Evolutionary conservation across 176 grass and related monocot species (phyloP).

Genomic region (Zoysia japonica): DNA sequence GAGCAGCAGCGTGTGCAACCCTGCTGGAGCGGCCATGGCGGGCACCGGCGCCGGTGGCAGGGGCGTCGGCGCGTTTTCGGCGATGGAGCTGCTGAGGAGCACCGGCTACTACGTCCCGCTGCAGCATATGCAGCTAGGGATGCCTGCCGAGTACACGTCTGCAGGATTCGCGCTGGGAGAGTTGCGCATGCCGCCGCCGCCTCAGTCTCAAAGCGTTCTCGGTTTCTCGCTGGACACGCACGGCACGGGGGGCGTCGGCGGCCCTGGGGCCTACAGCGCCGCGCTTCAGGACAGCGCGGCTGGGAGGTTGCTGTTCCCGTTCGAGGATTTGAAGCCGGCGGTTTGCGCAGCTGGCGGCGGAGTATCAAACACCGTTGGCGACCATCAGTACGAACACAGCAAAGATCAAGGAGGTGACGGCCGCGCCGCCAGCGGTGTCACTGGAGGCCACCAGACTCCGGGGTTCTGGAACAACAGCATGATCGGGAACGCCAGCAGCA

Average conservation of each 20-base stretch:
- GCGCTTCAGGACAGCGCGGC: conserved; percentile 55
- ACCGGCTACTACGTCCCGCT: conserved; percentile 60
- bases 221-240: conserved; percentile 70
- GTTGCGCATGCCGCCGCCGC: conserved; percentile 51
- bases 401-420: conserved; percentile 41
- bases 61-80: conserved; percentile 57
- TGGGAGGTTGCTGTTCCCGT: conserved; percentile 75
- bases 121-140: conserved; percentile 56
- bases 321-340: conserved; percentile 75
- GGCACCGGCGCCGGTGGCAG: no score
- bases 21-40: no score
- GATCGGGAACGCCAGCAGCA: conserved; percentile 54
- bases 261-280: conserved; percentile 27
- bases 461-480: conserved; percentile 64
- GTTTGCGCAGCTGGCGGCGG: conserved; percentile 30
- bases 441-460: conserved; percentile 41
- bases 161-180: conserved; percentile 62
- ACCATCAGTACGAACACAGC: conserved; percentile 40
- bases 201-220: conserved; percentile 43
- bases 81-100: conserved; percentile 85
- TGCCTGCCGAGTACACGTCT: conserved; percentile 59
- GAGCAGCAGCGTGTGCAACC: conserved; percentile 42
- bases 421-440: conserved; percentile 14
- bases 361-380: conserved; percentile 31
- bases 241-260: conserved; percentile 14